Base-by-base conservation (phyloP, 2,329 filamentous ascomycete genomes). In the Xylaria sp. region DNA sequence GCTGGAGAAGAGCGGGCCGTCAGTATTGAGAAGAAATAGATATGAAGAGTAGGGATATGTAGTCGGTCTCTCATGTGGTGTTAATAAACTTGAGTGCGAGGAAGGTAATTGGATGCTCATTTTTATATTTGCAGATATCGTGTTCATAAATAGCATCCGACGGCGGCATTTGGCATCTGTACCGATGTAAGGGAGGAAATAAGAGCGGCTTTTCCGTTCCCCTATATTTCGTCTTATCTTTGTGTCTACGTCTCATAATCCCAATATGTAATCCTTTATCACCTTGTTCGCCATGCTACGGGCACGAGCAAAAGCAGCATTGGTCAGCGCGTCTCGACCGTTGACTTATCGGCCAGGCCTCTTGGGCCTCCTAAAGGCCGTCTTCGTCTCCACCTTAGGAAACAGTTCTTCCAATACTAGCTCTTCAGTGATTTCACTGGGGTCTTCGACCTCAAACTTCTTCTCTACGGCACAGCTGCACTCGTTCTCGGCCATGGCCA, bases 291-390 rank as follows among this genome's bases (percentile, higher is more conserved):
- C 34, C 18, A 46, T 23, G 46, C 41, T 32, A 28, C 2, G 61
- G 28, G 7, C 36, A 34, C 5, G 63, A 43, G 7, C 39, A 15
- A n/a, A 52, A 46, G 13, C 13, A 50, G 32, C 20, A 13, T n/a
- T 50, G 12, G 34, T 20, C 8, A 45, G 20, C 30, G 10, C 28
- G 28, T 52, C 30, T 53, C n/a, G 32, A 30, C 9, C 13, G 53
- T 28, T 48, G 32, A 25, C 28, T 72, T 67, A 87, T 82, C 90
- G 84, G 43, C 93, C 93, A 5, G 93, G 93, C 75, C 92, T 87
- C 87, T 93, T 94, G 32, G 93, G 93, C 77, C 92, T 87, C 75
- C 87, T 90, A 80, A 96, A 96, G 0, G 85, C 88, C 77, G 89
- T 86, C 79, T 90, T 90, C 55, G 84, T 82, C 77, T 91, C 87